phyloP scores from a whole-genome alignment of 148 eudicot species.

The Limonium bicolor region DNA sequence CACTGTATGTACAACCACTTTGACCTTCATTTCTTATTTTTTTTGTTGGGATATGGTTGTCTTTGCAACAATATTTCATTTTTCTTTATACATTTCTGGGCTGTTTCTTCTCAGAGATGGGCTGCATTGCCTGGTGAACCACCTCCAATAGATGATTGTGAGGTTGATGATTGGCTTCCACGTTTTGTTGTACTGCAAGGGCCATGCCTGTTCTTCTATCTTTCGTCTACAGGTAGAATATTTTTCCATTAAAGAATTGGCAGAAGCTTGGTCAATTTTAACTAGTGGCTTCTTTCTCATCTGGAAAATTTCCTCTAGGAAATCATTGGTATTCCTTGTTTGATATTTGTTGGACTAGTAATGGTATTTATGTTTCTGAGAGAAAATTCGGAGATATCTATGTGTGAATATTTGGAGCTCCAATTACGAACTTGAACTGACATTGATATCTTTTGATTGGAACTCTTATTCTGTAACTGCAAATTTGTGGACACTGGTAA shows the following conservation, averaged over 20 bases:
- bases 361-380: background rate
- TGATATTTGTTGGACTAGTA: background rate
- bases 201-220: conserved; percentile 60
- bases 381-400: background rate
- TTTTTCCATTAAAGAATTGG: background rate
- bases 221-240: conserved; percentile 51
- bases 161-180: conserved; percentile 94
- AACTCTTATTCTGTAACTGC: background rate
- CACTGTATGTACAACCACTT: conserved; percentile 23
- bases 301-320: background rate
- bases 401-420: background rate
- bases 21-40: background rate
- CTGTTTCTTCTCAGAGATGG: conserved; percentile 55
- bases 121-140: conserved; percentile 89
- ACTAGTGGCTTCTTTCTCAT: background rate
- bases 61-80: background rate
- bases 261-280: background rate
- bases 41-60: background rate
- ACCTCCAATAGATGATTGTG: conserved; percentile 77
- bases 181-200: conserved; percentile 87
- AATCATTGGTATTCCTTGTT: background rate
- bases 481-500: background rate
- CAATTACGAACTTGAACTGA: background rate
- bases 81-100: background rate
- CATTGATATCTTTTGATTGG: background rate